Evolutionary conservation across 495 filamentous ascomycete genomes (phyloP).

Genomic region (Venustampulla echinocandica): DNA sequence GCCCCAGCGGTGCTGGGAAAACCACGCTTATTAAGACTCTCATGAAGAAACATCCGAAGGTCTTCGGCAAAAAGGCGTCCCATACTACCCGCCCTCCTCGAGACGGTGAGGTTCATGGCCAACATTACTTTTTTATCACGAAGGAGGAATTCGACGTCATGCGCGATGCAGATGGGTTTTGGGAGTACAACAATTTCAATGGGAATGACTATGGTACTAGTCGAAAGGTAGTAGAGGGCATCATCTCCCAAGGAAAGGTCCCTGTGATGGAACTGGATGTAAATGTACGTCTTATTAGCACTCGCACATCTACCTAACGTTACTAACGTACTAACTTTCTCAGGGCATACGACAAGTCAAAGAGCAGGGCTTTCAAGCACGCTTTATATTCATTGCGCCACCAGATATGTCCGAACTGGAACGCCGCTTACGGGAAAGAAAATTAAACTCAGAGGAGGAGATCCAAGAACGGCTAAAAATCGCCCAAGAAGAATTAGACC

Average conservation of each 20-base stretch:
- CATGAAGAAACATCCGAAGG: constrained; percentile 32
- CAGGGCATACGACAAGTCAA: constrained; percentile 64
- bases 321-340: constrained; percentile 23
- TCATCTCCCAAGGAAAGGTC: constrained; percentile 38
- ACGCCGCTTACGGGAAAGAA: constrained; percentile 28
- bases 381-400: constrained; percentile 65
- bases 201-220: constrained; percentile 38
- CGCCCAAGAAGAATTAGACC: constrained; percentile 58
- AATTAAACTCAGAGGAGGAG: constrained; percentile 54
- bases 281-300: constrained; percentile 22
- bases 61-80: constrained; percentile 31
- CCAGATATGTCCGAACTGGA: constrained; percentile 56
- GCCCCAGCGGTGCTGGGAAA: constrained; percentile 30
- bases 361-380: constrained; percentile 56
- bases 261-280: constrained; percentile 50
- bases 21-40: constrained; percentile 32
- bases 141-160: constrained; percentile 38
- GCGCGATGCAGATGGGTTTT: constrained; percentile 42
- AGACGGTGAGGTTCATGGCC: constrained; percentile 34
- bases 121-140: constrained; percentile 39
- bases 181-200: constrained; percentile 37
- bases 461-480: constrained; percentile 50
- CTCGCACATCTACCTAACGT: background rate
- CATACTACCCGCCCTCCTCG: constrained; percentile 36
- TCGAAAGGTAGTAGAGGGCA: constrained; percentile 33